Evolutionary conservation across 257 asterid genomes (phyloP).

Genomic region (Rubia yunnanensis): DNA sequence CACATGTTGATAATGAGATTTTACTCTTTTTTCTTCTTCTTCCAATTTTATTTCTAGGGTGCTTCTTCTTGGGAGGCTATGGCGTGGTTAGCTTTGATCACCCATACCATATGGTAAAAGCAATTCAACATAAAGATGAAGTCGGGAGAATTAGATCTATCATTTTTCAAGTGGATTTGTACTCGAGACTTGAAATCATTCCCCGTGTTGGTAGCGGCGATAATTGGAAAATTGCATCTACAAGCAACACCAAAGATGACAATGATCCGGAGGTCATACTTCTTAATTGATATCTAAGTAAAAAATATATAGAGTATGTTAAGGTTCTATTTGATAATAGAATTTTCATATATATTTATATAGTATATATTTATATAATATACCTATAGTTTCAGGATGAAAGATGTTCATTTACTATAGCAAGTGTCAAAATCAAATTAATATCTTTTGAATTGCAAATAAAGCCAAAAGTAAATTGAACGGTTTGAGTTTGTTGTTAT

Average conservation of each 20-base stretch:
- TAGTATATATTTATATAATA: too few relatives aligned
- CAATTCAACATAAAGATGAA: slow-evolving; percentile 35
- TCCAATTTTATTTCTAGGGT: slow-evolving; percentile 24
- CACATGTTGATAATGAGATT: too few relatives aligned
- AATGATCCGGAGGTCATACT: background rate
- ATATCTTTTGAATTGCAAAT: background rate
- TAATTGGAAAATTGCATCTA: slow-evolving; percentile 43
- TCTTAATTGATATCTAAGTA: background rate
- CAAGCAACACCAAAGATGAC: background rate
- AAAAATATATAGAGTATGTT: background rate
- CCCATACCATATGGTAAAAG: slow-evolving; percentile 46
- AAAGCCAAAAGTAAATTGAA: background rate
- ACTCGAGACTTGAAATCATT: slow-evolving; percentile 41
- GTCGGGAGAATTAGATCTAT: slow-evolving; percentile 30
- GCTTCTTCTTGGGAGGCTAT: slow-evolving; percentile 38
- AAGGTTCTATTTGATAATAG: background rate
- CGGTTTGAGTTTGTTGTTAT: background rate
- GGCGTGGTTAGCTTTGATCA: slow-evolving; percentile 51
- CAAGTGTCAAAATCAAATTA: background rate
- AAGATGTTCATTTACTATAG: too few relatives aligned
- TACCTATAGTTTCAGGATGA: too few relatives aligned
- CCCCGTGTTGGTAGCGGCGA: slow-evolving; percentile 57
- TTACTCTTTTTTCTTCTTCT: background rate
- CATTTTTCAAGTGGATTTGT: slow-evolving; percentile 52
- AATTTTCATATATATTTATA: too few relatives aligned